A percentile compares a stretch with the other conserved stretches of the same genome.
phyloP scores from a whole-genome alignment of 768 basidiomycete species.

The Suillus hirtellus region DNA sequence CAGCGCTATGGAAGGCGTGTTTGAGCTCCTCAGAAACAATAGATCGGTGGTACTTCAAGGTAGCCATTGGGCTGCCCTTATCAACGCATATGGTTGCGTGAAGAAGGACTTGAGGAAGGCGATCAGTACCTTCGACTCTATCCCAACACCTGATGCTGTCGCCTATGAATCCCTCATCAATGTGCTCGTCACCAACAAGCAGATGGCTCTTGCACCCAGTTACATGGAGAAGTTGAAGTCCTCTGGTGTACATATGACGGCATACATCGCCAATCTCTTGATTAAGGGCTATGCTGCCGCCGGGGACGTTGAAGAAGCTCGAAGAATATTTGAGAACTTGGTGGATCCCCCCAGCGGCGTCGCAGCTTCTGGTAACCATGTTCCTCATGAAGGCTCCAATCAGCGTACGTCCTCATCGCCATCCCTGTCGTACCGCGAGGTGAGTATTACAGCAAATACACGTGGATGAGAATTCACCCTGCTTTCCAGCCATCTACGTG shows the following conservation, averaged over 20 bases:
- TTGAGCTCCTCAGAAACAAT: conserved; percentile 53
- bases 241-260: conserved; percentile 82
- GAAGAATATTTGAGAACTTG: conserved; percentile 78
- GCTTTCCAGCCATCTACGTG: conserved; percentile 77
- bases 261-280: conserved; percentile 82
- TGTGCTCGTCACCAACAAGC: conserved; percentile 75
- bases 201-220: conserved; percentile 71
- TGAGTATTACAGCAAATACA: conserved; percentile 13
- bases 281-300: conserved; percentile 66
- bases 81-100: conserved; percentile 86
- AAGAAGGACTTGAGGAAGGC: conserved; percentile 77
- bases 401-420: conserved; percentile 34
- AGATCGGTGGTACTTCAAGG: conserved; percentile 40
- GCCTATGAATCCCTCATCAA: conserved; percentile 90
- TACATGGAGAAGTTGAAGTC: conserved; percentile 64
- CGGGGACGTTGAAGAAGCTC: conserved; percentile 69
- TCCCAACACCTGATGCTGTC: conserved; percentile 77
- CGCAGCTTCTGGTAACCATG: conserved; percentile 88
- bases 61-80: conserved; percentile 79
- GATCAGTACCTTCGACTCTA: conserved; percentile 73
- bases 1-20: conserved; percentile 67
- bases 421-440: conserved; percentile 41
- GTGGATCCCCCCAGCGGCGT: conserved; percentile 80
- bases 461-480: conserved; percentile 5
- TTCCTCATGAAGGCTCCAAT: conserved; percentile 52